Conservation (phyloP, 2,329 filamentous ascomycete species). For the Aspergillus clavatus region DNA sequence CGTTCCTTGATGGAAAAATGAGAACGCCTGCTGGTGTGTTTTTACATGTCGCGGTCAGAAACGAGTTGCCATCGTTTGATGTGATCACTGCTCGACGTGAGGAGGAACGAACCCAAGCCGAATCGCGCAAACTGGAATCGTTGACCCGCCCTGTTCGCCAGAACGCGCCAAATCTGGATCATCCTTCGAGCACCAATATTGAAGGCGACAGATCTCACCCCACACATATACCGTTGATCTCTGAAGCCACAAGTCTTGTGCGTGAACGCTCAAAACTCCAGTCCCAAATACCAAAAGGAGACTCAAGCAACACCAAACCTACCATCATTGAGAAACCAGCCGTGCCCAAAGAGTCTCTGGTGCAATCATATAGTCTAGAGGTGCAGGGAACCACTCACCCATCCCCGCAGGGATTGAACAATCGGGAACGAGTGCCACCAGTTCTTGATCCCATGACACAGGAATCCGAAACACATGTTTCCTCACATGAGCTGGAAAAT, state of each 20-base stretch:
- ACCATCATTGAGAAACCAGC: neutral
- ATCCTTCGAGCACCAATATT: no score
- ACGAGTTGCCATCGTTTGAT: constrained; percentile 10
- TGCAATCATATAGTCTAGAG: neutral
- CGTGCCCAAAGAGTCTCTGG: neutral
- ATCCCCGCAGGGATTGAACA: neutral
- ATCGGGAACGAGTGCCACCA: neutral
- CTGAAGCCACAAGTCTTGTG: neutral
- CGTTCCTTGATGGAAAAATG: constrained; percentile 17
- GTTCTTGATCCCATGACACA: neutral
- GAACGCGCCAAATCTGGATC: neutral
- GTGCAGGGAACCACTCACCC: neutral
- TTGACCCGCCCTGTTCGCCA: neutral
- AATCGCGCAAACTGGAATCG: neutral
- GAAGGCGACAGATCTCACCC: no score
- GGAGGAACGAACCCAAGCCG: neutral
- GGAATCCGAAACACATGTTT: neutral
- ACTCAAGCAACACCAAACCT: neutral
- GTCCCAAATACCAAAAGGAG: neutral
- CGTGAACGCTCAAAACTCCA: neutral
- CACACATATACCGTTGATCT: neutral
- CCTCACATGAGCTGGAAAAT: no score
- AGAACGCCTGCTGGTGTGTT: constrained; percentile 6
- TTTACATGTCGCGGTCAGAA: constrained; percentile 21
- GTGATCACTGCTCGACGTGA: constrained; percentile 1